Evolutionary conservation across 1,284 basidiomycete genomes (phyloP).

Genomic region (Microbotryum intermedium): DNA sequence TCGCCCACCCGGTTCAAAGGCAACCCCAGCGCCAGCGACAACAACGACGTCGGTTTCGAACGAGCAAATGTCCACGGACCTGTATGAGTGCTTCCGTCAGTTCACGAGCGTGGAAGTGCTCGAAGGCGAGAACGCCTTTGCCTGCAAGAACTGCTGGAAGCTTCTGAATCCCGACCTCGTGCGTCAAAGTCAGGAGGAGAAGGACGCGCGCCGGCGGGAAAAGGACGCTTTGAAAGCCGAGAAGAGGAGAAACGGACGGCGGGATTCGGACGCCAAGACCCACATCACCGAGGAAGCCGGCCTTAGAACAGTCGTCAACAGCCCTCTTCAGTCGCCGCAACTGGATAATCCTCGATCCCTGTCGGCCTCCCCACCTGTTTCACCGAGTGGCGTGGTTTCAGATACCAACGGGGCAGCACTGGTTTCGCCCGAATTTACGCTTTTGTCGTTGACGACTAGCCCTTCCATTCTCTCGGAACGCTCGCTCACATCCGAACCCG

Average conservation of each 20-base stretch:
- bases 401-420: too few species aligned
- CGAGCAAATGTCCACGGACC: slow-evolving; percentile 35
- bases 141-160: slow-evolving; percentile 88
- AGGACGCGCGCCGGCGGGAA: slow-evolving; percentile 20
- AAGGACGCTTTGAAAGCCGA: slow-evolving; percentile 2
- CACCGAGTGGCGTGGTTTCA: too few species aligned
- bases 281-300: neutral
- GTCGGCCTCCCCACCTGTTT: too few species aligned
- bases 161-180: slow-evolving; percentile 36
- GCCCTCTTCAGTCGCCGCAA: too few species aligned
- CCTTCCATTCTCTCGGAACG: slow-evolving; percentile 1
- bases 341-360: too few species aligned
- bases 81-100: slow-evolving; percentile 58
- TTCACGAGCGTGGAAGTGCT: slow-evolving; percentile 86
- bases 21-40: neutral
- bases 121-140: slow-evolving; percentile 87
- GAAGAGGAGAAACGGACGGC: slow-evolving; percentile 30
- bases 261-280: neutral
- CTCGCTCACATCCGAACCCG: slow-evolving; percentile 8
- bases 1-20: slow-evolving; percentile 20
- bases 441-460: neutral
- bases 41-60: neutral
- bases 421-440: too few species aligned
- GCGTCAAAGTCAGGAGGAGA: slow-evolving; percentile 30
- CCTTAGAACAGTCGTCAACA: neutral